Percentiles rank a stretch among this genome's conserved stretches.
These are phyloP conservation scores for Penicillium fimorum DNA, from an alignment of 495 filamentous ascomycete genomes.

Conservation along the genomic window DNA sequence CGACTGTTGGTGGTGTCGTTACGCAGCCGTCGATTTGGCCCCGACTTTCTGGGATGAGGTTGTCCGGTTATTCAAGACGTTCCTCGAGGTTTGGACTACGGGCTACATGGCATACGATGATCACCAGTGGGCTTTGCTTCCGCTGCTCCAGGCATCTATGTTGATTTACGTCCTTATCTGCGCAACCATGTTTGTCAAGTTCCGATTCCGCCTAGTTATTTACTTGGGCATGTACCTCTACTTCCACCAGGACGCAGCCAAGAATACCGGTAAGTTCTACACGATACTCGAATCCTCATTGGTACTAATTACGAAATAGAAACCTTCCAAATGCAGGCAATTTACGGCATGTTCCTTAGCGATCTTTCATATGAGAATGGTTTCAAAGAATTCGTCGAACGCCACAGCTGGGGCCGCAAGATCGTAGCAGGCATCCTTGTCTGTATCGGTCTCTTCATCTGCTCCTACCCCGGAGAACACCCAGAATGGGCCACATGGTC, in stretches of 20 bases:
- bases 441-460: conserved; percentile 60
- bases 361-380: conserved; percentile 42
- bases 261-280: conserved; percentile 30
- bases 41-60: conserved; percentile 39
- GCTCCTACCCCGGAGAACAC: conserved; percentile 62
- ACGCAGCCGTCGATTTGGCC: conserved; percentile 49
- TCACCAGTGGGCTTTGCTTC: conserved; percentile 66
- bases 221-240: conserved; percentile 53
- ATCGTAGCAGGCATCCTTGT: conserved; percentile 59
- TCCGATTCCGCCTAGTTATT: conserved; percentile 54
- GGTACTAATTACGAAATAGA: conserved; percentile 21
- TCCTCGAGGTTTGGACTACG: conserved; percentile 57
- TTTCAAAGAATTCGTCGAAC: conserved; percentile 19
- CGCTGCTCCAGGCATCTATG: conserved; percentile 61
- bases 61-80: conserved; percentile 47
- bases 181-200: conserved; percentile 57
- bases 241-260: conserved; percentile 47
- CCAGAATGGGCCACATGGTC: conserved; percentile 62
- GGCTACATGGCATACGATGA: conserved; percentile 61
- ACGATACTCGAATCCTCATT: background rate
- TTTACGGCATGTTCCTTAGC: conserved; percentile 65
- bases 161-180: conserved; percentile 57
- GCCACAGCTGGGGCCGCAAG: conserved; percentile 56
- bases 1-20: conserved; percentile 61
- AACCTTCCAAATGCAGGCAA: conserved; percentile 57